Base-by-base conservation (phyloP, 805 yeast genomes). In the Lipomyces starkeyi region DNA sequence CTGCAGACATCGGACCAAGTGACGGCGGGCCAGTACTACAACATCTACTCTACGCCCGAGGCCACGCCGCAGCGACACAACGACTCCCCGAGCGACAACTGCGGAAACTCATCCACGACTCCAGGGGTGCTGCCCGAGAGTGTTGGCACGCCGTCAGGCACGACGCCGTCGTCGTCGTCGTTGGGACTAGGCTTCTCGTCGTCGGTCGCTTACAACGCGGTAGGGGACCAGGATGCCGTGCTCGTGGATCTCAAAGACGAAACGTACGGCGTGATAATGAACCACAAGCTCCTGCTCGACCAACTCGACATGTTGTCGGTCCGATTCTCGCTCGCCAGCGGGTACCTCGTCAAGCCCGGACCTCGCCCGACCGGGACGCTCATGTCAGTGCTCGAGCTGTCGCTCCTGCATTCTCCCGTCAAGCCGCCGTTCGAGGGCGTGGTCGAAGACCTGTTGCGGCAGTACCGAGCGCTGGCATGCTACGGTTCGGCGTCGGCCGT, bases 381-480 rank as follows among this genome's bases (percentile, higher is more conserved):
- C 32, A 62, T 68, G 69, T 65, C 72, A 2, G 43, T 62, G 7
- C 34, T 70, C 6, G 74, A 77, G 63, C 71, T 77, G 20, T 66
- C 75, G n/a, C 27, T 77, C 29, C 62, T 76, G 27, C 64, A 71
- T 58, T 43, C 49, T n/a, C 49, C 9, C 20, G 49, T 14, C 20
- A 17, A n/a, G 8, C 22, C 13, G 22, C 49, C 22, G 49, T 8
- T 7, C 22, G 22, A n/a, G 66, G 57, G 64, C 64, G 57, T 62
- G 64, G 68, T 80, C 76, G 76, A 74, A 64, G 75, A 75, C 11
- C 66, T 80, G 3, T 61, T 80, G 37, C 73, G 74, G 13, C 83
- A 81, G 68, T 80, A 74, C 70, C 73, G 82, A 5, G 74, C 77
- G 1, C 72, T 80, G 29, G 81, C 81, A 2, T 72, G 80, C 5